Base-by-base conservation (phyloP, 2,329 filamentous ascomycete genomes). In the Sordariomycetes sp. region DNA sequence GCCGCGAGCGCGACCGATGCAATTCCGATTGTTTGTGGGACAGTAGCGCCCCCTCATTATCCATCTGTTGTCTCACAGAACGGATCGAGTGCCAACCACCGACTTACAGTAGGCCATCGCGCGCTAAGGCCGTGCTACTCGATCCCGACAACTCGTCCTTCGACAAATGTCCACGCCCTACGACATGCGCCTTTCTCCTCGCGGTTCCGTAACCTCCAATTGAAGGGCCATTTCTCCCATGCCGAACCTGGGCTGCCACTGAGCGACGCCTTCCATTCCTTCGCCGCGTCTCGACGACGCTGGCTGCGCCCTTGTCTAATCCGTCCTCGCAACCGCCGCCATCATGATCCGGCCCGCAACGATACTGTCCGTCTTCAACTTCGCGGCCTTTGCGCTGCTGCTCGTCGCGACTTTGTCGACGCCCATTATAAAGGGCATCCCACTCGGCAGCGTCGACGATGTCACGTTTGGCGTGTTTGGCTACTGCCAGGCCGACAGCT, bases 391-490 rank as follows among this genome's bases (percentile, higher is more conserved):
- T 71, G 86, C 78, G 61, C 77, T 97, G 61, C 79, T 97, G 56
- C 76, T 97, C 53, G 77, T 99, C 45, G 89, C 90, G 53, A 89
- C 91, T 45, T 74, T 99, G n/a, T 96, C 92, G 1, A 91, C 90
- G 0, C 94, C 94, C 20, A 84, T 99, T 63, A 86, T 97, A 67
- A 84, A 87, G 66, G 80, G 78, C 28, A 95, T 99, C 53, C 89
- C 90, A 10, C 77, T 99, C 50, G 91, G 88, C 42, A 84, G 82
- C 56, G 92, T 85, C 67, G 74, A 85, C 50, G 84, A 86, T 64
- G 82, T 89, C 63, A 85, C 84, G 63, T 96, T 95, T 75, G 94
- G 94, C 54, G 91, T 97, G 54, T 92, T 97, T 74, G 94, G 94
- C 28, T 95, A 83, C 65, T 99, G 94, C 71, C 75, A 72, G 45